These are phyloP conservation scores for Crithidia mellificae DNA, from an alignment of 208 protist species.

Conservation along the genomic window DNA sequence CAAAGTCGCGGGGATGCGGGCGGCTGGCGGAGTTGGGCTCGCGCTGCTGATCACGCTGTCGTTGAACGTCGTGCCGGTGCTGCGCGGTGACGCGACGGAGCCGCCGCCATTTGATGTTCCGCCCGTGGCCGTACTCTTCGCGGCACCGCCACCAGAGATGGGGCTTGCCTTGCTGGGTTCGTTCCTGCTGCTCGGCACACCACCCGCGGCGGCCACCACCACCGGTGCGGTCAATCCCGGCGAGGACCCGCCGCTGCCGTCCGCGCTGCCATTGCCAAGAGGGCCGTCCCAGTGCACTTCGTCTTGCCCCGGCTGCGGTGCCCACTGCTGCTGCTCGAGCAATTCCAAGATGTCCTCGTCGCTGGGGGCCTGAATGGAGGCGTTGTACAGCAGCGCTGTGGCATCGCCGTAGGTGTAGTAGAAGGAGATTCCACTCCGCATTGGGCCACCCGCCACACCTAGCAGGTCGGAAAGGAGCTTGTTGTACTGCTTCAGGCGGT, in stretches of 20 bases:
- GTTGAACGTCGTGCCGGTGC: background rate
- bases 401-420: conserved; percentile 69
- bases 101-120: conserved; percentile 6
- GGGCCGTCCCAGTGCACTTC: conserved; percentile 7
- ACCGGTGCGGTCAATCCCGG: background rate
- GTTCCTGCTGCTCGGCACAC: background rate
- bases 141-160: no score
- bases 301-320: conserved; percentile 4
- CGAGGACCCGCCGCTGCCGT: background rate
- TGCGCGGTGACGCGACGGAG: background rate
- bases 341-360: conserved; percentile 48
- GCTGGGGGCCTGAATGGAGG: conserved; percentile 39
- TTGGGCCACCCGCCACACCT: conserved; percentile 37
- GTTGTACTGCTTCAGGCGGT: conserved; percentile 37
- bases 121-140: background rate
- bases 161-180: background rate
- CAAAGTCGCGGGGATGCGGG: conserved; percentile 8
- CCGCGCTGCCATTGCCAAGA: background rate
- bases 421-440: conserved; percentile 47
- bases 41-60: conserved; percentile 5
- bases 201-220: background rate
- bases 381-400: conserved; percentile 57
- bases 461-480: conserved; percentile 43
- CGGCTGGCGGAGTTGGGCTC: background rate
- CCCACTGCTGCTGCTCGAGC: conserved; percentile 27